Percentiles rank a stretch among this genome's conserved stretches.
phyloP scores from a whole-genome alignment of 2,329 filamentous ascomycete species.

The Biscogniauxia marginata region DNA sequence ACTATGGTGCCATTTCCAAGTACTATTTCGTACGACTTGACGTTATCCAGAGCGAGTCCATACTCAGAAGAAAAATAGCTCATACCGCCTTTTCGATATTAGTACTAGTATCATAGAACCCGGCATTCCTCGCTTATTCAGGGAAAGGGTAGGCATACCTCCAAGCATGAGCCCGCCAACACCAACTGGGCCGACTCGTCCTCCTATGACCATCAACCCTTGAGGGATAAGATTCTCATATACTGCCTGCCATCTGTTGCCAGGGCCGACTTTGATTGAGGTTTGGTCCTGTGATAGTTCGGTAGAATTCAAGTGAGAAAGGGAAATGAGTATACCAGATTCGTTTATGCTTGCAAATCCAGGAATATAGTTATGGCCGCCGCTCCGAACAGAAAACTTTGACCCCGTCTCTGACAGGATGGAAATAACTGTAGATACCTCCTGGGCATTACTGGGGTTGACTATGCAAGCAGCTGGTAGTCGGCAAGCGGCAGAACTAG shows the following conservation, averaged over 20 bases:
- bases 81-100: constrained; percentile 15
- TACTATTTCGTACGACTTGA: constrained; percentile 25
- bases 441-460: constrained; percentile 20
- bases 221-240: constrained; percentile 27
- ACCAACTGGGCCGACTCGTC: constrained; percentile 29
- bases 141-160: constrained; percentile 23
- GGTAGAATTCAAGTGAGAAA: constrained; percentile 35
- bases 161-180: constrained; percentile 31
- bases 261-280: constrained; percentile 32
- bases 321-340: constrained; percentile 35
- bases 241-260: constrained; percentile 31
- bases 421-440: constrained; percentile 23
- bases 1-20: constrained; percentile 28
- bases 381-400: constrained; percentile 29
- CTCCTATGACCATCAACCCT: constrained; percentile 26
- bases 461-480: constrained; percentile 28
- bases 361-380: constrained; percentile 30
- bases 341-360: constrained; percentile 28
- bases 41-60: constrained; percentile 21
- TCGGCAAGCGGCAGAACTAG: constrained; percentile 18
- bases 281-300: constrained; percentile 27
- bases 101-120: constrained; percentile 1
- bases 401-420: constrained; percentile 18
- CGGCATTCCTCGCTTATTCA: neutral
- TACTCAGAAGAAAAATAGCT: constrained; percentile 32